A percentile compares a stretch with the other conserved stretches of the same genome.
Evolutionary conservation across 257 asterid species (phyloP).

Genomic region (Nyctanthes arbortristis): DNA sequence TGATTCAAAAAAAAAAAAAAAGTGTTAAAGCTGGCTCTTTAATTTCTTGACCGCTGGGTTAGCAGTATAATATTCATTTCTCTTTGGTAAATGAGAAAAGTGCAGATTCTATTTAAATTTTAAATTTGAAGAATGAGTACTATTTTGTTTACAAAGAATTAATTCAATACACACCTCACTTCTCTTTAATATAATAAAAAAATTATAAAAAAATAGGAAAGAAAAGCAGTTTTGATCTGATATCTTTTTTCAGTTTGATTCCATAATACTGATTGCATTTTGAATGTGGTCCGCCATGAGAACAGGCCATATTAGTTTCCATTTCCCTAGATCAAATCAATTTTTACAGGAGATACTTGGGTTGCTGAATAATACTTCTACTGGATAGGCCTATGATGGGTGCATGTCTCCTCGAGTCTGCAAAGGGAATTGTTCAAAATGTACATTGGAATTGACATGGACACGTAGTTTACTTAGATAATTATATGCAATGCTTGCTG

Average conservation of each 20-base stretch:
- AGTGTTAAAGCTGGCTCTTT: slow-evolving; percentile 33
- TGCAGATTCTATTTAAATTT: slow-evolving; percentile 46
- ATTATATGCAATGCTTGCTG: not conserved
- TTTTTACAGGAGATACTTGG: slow-evolving; percentile 87
- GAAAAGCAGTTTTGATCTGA: not conserved
- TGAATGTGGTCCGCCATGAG: not conserved
- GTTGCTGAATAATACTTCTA: slow-evolving; percentile 55
- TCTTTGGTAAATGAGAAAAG: slow-evolving; percentile 44
- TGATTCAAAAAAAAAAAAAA: no score
- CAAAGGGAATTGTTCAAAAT: slow-evolving; percentile 45
- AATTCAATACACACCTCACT: no score
- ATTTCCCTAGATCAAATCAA: slow-evolving; percentile 80
- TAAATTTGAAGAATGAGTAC: slow-evolving; percentile 24
- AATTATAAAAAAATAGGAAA: no score
- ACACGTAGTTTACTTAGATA: slow-evolving; percentile 24
- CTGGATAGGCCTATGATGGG: slow-evolving; percentile 34
- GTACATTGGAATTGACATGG: slow-evolving; percentile 40
- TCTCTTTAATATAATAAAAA: no score
- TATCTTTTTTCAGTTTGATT: not conserved
- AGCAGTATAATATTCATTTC: slow-evolving; percentile 31
- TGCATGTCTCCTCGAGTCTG: slow-evolving; percentile 35
- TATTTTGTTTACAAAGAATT: no score
- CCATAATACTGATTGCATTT: not conserved
- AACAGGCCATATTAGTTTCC: slow-evolving; percentile 87
- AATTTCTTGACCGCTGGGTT: slow-evolving; percentile 16